Conservation (phyloP, 176 grass and related monocot genomes). For the Eragrostis curvula region DNA sequence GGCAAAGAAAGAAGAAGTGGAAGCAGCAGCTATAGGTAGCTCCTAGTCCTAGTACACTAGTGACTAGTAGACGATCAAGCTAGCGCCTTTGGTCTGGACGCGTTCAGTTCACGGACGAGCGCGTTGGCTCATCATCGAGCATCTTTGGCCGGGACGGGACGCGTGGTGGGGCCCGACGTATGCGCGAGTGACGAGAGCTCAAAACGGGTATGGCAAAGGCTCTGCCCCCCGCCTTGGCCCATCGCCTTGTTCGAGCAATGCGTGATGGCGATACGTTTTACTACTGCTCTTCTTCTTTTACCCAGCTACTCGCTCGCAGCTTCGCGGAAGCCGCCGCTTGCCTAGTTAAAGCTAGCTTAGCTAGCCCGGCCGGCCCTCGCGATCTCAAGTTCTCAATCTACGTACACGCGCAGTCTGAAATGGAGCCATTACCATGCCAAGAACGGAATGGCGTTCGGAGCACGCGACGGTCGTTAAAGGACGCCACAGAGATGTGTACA, state of each 20-base stretch:
- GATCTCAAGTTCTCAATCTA: too few relatives aligned
- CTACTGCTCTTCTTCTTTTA: too few relatives aligned
- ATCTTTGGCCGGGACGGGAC: neutral
- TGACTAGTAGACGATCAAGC: neutral
- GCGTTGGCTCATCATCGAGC: neutral
- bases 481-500: too few relatives aligned
- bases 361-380: too few relatives aligned
- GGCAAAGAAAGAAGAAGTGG: neutral
- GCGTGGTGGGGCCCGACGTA: neutral
- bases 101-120: neutral
- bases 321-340: neutral
- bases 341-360: too few relatives aligned
- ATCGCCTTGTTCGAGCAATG: constrained; percentile 15
- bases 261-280: constrained; percentile 17
- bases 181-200: constrained; percentile 14
- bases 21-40: neutral
- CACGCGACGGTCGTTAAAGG: neutral
- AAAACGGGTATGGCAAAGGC: constrained; percentile 1
- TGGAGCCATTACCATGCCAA: neutral
- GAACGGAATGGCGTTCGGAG: neutral
- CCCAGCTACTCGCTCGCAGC: neutral
- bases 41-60: neutral
- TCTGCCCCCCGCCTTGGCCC: neutral
- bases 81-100: neutral
- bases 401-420: neutral